phyloP scores from a whole-genome alignment of 345 rosid species.

The Brassica cretica region DNA sequence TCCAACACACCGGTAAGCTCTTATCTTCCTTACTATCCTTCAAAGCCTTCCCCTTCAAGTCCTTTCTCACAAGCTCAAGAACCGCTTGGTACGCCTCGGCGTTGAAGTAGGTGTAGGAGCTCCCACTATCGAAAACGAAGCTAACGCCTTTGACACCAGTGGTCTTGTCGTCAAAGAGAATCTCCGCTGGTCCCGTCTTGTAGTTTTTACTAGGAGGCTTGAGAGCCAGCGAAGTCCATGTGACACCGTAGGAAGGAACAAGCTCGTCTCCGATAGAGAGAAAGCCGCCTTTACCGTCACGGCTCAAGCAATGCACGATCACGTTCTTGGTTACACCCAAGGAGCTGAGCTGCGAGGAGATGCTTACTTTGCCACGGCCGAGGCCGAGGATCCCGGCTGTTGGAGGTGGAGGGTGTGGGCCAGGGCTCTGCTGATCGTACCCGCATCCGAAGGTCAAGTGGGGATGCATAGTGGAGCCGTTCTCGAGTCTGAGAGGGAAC shows the following conservation, averaged over 20 bases:
- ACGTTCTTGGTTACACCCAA: conserved; percentile 56
- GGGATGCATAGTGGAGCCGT: conserved; percentile 54
- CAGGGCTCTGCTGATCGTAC: conserved; percentile 58
- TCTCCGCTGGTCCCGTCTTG: conserved; percentile 66
- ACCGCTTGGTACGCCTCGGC: conserved; percentile 48
- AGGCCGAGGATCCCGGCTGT: conserved; percentile 85
- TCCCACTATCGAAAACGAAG: conserved; percentile 81
- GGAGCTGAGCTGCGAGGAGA: conserved; percentile 57
- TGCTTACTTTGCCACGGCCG: conserved; percentile 68
- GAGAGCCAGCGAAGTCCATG: conserved; percentile 60
- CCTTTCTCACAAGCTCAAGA: conserved; percentile 51
- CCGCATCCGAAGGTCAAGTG: conserved; percentile 73
- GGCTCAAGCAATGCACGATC: conserved; percentile 80
- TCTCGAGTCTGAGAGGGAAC: conserved; percentile 51
- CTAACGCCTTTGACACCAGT: conserved; percentile 57
- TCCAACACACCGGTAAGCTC: conserved; percentile 86
- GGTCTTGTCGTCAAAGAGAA: conserved; percentile 54
- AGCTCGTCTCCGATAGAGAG: conserved; percentile 71
- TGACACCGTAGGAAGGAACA: conserved; percentile 60
- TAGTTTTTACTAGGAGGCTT: conserved; percentile 57
- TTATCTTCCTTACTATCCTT: conserved; percentile 52
- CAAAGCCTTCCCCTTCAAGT: conserved; percentile 50
- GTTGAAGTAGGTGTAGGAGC: conserved; percentile 82
- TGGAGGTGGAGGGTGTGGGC: conserved; percentile 57
- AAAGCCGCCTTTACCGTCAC: conserved; percentile 81